Evolutionary conservation across 306 rosid species (phyloP), one percentile per base, ranked within the genome.

Genomic region (Ammopiptanthus mongolicus): DNA sequence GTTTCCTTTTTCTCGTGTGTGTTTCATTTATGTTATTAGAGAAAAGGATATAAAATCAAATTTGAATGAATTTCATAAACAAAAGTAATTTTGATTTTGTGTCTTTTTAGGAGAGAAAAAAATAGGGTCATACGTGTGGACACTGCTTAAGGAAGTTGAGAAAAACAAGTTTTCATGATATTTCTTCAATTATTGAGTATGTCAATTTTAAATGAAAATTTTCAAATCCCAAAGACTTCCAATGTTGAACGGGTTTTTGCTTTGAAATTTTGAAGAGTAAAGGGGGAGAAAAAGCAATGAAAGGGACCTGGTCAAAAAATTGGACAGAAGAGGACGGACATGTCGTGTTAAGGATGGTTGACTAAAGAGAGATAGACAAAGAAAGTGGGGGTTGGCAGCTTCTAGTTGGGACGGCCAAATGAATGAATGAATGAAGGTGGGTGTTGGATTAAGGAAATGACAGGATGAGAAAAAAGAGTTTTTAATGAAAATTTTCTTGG

Each of bases 321-420:
- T 84, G 78, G 83, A 84, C 82, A 83, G 75, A 83, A 86, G 90
- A 80, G 87, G 91, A 84, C 83, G 89, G 82, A 73, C 71, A 81
- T 86, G 91, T 90, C 90, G 87, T 87, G 77, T 82, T 65, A 51
- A 10, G 76, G 72, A 90, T 86, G 88, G 93, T 90, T 92, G 97
- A 92, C 97, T 71, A 79, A 80, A 71, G 12, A 55, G 46, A 48
- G 33, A 13, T 63, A 71, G 46, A 44, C 19, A 78, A 57, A 42
- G 58, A 74, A 15, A 46, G 63, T 12, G 2, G 60, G 6, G 36
- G 66, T 39, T 80, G 74, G 82, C 33, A 22, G 85, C 82, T 83
- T 75, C 85, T 47, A 39, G 83, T 71, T 76, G 81, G 81, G 76
- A 79, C 78, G 86, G 86, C 86, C 72, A 69, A 79, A 69, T 65